Evolutionary conservation across 352 stramenopile species (phyloP).

Genomic region (Pythium scleroteichum): DNA sequence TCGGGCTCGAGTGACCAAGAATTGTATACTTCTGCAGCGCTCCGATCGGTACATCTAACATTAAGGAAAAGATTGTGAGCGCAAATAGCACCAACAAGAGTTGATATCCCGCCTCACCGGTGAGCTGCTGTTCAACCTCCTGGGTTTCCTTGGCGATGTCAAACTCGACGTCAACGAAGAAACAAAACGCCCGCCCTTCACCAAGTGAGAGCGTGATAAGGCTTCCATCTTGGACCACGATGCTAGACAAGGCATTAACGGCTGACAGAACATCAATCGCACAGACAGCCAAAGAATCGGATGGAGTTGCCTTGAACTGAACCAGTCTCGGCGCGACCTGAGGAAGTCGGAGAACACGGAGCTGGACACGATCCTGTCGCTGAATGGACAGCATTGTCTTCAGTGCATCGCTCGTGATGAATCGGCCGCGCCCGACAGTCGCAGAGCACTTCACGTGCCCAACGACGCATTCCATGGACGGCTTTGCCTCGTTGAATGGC

Average conservation of each 20-base stretch:
- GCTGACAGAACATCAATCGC: not conserved
- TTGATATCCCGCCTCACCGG: constrained; percentile 34
- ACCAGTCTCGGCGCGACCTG: constrained; percentile 18
- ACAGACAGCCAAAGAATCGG: not conserved
- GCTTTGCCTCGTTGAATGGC: constrained; percentile 12
- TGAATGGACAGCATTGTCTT: constrained; percentile 23
- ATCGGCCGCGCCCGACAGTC: constrained; percentile 33
- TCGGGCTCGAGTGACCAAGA: constrained; percentile 37
- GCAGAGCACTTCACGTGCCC: constrained; percentile 39
- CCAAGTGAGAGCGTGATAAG: constrained; percentile 4
- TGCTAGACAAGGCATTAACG: not conserved
- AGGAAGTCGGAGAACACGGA: constrained; percentile 60
- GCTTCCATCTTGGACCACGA: constrained; percentile 12
- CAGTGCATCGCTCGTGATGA: constrained; percentile 40
- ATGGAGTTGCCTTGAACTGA: constrained; percentile 2
- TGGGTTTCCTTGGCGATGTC: constrained; percentile 50
- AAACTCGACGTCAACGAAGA: constrained; percentile 32
- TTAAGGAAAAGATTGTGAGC: not conserved
- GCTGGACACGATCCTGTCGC: constrained; percentile 25
- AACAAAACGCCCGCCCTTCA: constrained; percentile 18
- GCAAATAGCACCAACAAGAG: not conserved
- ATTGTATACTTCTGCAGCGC: constrained; percentile 61
- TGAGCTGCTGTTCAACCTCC: constrained; percentile 43
- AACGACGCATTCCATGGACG: constrained; percentile 5
- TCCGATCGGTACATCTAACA: constrained; percentile 48